Base-by-base conservation (phyloP, 108 stramenopile genomes). In the Nitzschia palea region DNA sequence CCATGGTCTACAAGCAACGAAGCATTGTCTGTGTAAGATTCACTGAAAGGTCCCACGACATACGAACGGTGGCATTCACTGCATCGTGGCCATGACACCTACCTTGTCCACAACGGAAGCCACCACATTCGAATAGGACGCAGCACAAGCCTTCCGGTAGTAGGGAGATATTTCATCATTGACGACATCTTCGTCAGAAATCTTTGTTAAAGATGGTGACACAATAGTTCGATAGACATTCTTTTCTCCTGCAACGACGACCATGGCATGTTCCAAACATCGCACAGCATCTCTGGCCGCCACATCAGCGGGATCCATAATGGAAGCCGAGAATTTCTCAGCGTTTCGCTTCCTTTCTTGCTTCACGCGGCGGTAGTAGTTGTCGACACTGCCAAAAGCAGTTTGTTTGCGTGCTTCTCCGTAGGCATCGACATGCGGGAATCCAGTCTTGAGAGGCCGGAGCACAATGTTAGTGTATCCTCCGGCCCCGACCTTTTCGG, bases 211-310 rank as follows among this genome's bases (percentile, higher is more conserved):
- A 4, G 81, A 76, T 1, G 90, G 90, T 15, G 84, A 65, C 6
- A 94, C 84, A 10, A 94, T 71, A 48, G 87, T 81, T 22, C 92
- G 80, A 66, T 86, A 88, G n/a, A 90, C 83, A 55, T 80, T 79
- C 70, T 85, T 77, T 55, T 73, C 77, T 36, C 64, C 72, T 23
- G 89, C 88, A 0, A 90, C 84, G 5, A 94, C 83, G 25, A 90
- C 85, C 92, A 93, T 90, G 40, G 86, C 83, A 63, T 94, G 89
- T 59, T 94, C 92, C 63, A 94, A 77, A 51, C 92, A 94, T 15
- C 92, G 77, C 15, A 90, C 92, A 1, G 89, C 92, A 69, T 94
- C 92, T 35, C 86, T 65, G 3, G 89, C 87, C 0, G 92, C 89
- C 17, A 76, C 57, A 76, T 94, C 89, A 0, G 89, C 87, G 9